Percentiles rank a stretch among this genome's conserved stretches.
Evolutionary conservation across 192 early-diverging fungal genomes (phyloP).

Genomic region (Backusella australiensis): DNA sequence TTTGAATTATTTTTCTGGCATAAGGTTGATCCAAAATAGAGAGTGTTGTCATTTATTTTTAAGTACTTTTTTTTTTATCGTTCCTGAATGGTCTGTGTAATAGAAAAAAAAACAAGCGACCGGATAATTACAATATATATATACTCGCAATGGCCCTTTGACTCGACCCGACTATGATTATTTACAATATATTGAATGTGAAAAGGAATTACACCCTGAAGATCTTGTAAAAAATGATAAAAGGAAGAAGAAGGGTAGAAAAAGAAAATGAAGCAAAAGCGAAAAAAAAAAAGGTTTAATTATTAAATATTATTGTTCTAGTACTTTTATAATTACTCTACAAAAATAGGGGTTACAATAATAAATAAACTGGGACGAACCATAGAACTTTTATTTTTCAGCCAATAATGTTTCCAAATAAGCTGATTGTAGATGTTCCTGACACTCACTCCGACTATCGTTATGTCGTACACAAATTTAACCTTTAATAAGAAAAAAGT

Average conservation of each 20-base stretch:
- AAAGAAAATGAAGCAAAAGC: background rate
- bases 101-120: background rate
- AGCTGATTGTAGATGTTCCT: background rate
- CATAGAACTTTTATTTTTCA: background rate
- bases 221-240: background rate
- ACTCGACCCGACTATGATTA: background rate
- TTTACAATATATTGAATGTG: background rate
- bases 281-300: background rate
- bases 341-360: background rate
- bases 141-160: background rate
- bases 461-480: background rate
- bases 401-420: background rate
- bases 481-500: background rate
- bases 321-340: background rate
- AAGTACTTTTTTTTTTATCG: background rate
- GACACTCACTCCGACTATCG: background rate
- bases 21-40: slow-evolving; percentile 1
- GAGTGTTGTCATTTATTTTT: background rate
- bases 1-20: slow-evolving; percentile 5
- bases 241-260: background rate
- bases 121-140: background rate
- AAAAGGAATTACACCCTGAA: background rate
- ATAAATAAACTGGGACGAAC: background rate
- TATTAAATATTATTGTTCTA: background rate
- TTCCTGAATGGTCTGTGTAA: background rate